Conservation (phyloP, 2,329 filamentous ascomycete genomes). For the Neofusicoccum umdonicola region DNA sequence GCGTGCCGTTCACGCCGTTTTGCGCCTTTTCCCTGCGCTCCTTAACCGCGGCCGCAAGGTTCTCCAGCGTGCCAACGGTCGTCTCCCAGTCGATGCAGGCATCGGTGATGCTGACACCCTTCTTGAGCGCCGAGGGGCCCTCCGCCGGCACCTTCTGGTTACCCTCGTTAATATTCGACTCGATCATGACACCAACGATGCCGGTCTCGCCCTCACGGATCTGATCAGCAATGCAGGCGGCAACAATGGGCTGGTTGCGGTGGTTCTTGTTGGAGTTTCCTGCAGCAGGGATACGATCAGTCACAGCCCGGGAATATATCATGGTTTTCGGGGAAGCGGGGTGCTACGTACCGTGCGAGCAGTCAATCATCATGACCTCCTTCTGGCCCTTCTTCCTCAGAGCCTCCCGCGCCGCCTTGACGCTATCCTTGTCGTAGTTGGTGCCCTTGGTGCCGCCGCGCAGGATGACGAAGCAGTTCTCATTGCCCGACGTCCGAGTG, state of each 20-base stretch:
- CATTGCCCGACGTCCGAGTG: slow-evolving; percentile 87
- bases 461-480: slow-evolving; percentile 96
- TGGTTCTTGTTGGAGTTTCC: slow-evolving; percentile 98
- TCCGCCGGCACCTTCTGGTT: slow-evolving; percentile 76
- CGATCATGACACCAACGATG: slow-evolving; percentile 97
- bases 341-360: slow-evolving; percentile 74
- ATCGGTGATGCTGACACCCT: slow-evolving; percentile 92
- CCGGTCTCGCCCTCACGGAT: slow-evolving; percentile 80
- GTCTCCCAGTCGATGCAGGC: slow-evolving; percentile 93
- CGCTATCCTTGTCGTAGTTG: slow-evolving; percentile 86
- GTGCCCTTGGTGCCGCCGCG: slow-evolving; percentile 88
- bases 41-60: slow-evolving; percentile 80
- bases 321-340: background rate
- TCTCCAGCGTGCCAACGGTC: slow-evolving; percentile 77
- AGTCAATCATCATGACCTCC: slow-evolving; percentile 95
- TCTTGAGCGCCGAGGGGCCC: slow-evolving; percentile 74
- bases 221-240: slow-evolving; percentile 77
- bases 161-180: slow-evolving; percentile 92
- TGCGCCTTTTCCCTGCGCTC: slow-evolving; percentile 58
- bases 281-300: slow-evolving; percentile 32
- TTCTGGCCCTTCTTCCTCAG: slow-evolving; percentile 79
- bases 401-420: slow-evolving; percentile 74
- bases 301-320: background rate
- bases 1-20: slow-evolving; percentile 7
- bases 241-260: slow-evolving; percentile 93